Conservation (phyloP, 257 asterid species). For the Leptodermis oblonga region DNA sequence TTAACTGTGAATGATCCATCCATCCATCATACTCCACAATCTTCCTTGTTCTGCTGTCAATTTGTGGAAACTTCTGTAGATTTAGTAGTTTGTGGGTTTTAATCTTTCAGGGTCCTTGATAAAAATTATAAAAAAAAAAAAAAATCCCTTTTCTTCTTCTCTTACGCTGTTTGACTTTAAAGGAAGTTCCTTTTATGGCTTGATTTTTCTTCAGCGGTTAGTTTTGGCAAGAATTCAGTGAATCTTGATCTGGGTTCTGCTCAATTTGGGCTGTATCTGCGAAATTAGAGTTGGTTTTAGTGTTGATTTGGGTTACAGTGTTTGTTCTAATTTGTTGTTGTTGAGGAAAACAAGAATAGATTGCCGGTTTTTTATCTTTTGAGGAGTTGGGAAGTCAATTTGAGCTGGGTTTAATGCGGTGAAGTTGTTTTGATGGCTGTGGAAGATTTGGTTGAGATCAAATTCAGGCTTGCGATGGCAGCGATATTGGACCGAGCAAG, state of each 20-base stretch:
- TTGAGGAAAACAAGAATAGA: neutral
- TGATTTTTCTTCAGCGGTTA: neutral
- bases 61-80: neutral
- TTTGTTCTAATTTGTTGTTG: conserved; percentile 3
- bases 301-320: conserved; percentile 2
- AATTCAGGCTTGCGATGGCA: conserved; percentile 96
- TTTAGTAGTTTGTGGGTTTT: conserved; percentile 10
- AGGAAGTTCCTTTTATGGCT: neutral
- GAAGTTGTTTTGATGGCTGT: conserved; percentile 50
- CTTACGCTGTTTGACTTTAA: conserved; percentile 1
- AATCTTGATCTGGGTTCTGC: conserved; percentile 41
- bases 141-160: conserved; percentile 14
- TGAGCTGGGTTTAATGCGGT: conserved; percentile 28
- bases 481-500: conserved; percentile 90
- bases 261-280: neutral
- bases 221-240: conserved; percentile 18
- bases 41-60: neutral
- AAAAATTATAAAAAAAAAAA: too few relatives aligned
- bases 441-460: conserved; percentile 80
- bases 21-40: neutral
- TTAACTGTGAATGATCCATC: conserved; percentile 6
- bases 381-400: conserved; percentile 15
- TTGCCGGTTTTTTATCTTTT: neutral
- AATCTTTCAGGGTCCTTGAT: conserved; percentile 2
- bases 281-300: conserved; percentile 2